Percentiles rank a stretch among this genome's conserved stretches.
Conservation (phyloP, 768 basidiomycete species). For the Piloderma croceum region DNA sequence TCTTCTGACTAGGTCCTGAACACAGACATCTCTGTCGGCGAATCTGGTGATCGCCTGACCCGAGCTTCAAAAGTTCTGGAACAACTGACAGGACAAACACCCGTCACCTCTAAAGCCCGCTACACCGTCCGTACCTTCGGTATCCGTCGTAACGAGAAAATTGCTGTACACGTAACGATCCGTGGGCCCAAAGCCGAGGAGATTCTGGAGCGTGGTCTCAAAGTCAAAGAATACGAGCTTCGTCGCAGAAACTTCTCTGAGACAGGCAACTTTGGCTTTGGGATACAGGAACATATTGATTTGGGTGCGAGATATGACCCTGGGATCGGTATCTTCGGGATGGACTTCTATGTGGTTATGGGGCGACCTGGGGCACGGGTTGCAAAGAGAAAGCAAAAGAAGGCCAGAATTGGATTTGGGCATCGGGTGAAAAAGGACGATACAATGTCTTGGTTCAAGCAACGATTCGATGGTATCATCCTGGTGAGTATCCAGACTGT, state of each 20-base stretch:
- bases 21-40: slow-evolving; percentile 98
- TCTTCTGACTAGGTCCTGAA: slow-evolving; percentile 10
- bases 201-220: slow-evolving; percentile 96
- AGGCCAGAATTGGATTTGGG: slow-evolving; percentile 76
- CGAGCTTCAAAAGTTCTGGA: slow-evolving; percentile 99
- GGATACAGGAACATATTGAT: slow-evolving; percentile 99
- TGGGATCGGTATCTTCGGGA: slow-evolving; percentile 97
- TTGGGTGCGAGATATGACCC: slow-evolving; percentile 98
- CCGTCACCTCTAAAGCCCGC: slow-evolving; percentile 98
- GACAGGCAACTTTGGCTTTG: slow-evolving; percentile 99
- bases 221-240: slow-evolving; percentile 99
- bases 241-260: slow-evolving; percentile 96
- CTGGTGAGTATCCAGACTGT: slow-evolving; percentile 47
- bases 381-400: slow-evolving; percentile 84
- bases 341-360: slow-evolving; percentile 99
- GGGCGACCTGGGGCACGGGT: slow-evolving; percentile 92
- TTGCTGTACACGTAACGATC: slow-evolving; percentile 97
- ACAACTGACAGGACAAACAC: slow-evolving; percentile 98
- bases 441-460: slow-evolving; percentile 98
- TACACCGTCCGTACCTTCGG: slow-evolving; percentile 99
- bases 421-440: slow-evolving; percentile 96
- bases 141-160: slow-evolving; percentile 99
- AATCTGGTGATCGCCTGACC: slow-evolving; percentile 98
- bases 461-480: slow-evolving; percentile 97
- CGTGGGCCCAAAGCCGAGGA: slow-evolving; percentile 99